Evolutionary conservation across 306 rosid genomes (phyloP).

Genomic region (Senna tora): DNA sequence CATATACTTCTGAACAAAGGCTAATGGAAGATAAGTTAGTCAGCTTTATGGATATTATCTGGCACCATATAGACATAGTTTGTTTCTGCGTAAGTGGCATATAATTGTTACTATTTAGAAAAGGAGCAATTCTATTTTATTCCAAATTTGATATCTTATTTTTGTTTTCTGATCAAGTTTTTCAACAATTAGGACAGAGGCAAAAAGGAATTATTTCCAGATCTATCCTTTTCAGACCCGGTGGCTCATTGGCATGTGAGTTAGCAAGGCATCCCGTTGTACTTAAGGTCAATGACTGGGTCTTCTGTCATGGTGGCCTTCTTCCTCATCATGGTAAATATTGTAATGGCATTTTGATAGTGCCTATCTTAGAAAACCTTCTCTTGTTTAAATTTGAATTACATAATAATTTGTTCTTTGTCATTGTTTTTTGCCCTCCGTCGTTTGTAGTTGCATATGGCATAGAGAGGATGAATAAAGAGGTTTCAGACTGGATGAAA

Average conservation of each 20-base stretch:
- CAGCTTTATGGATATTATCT: background rate
- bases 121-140: conserved; percentile 1
- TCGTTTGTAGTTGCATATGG: conserved; percentile 74
- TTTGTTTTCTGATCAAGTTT: conserved; percentile 50
- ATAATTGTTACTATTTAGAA: conserved; percentile 18
- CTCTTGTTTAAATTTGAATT: conserved; percentile 33
- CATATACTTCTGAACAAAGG: conserved; percentile 9
- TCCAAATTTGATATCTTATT: conserved; percentile 28
- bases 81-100: conserved; percentile 1
- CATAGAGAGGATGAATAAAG: conserved; percentile 79
- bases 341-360: conserved; percentile 19
- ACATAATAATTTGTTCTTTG: conserved; percentile 34
- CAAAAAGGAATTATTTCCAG: conserved; percentile 90
- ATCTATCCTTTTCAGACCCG: conserved; percentile 83
- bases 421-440: conserved; percentile 15
- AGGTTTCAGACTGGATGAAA: conserved; percentile 92
- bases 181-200: conserved; percentile 81
- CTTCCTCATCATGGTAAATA: conserved; percentile 95
- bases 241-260: conserved; percentile 79
- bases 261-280: conserved; percentile 78
- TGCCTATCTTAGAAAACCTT: conserved; percentile 28
- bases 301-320: conserved; percentile 99
- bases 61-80: conserved; percentile 21
- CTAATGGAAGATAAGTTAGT: background rate
- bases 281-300: conserved; percentile 94